Percentiles rank a stretch among this genome's conserved stretches.
Evolutionary conservation across 257 asterid genomes (phyloP).

Genomic region (Solanum raphanifolium): DNA sequence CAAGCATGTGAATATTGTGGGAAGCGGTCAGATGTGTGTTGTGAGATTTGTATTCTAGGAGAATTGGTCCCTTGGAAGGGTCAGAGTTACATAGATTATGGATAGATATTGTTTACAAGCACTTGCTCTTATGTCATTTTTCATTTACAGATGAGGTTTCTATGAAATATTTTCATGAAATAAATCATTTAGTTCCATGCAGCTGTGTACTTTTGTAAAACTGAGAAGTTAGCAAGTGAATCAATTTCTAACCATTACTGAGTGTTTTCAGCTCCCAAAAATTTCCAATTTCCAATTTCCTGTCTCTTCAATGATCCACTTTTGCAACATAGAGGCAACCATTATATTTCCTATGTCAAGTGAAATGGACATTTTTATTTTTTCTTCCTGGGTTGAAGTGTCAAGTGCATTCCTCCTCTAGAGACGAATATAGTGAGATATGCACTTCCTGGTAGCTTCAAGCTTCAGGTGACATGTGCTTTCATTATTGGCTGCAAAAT

Average conservation of each 20-base stretch:
- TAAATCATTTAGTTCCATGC: neutral
- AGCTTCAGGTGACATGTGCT: neutral
- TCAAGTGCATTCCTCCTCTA: neutral
- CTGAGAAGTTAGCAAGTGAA: neutral
- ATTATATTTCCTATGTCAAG: neutral
- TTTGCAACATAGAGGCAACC: neutral
- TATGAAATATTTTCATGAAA: neutral
- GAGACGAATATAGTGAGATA: neutral
- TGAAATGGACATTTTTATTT: neutral
- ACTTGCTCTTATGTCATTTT: neutral
- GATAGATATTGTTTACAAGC: conserved; percentile 19
- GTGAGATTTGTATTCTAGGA: conserved; percentile 19
- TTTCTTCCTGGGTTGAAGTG: neutral
- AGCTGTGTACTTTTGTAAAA: neutral
- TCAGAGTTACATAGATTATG: conserved; percentile 13
- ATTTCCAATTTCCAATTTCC: neutral
- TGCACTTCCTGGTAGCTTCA: neutral
- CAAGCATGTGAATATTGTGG: conserved; percentile 25
- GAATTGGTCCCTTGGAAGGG: conserved; percentile 20
- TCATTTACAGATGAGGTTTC: neutral
- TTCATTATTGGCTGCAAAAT: neutral
- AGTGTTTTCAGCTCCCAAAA: neutral
- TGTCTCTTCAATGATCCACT: neutral
- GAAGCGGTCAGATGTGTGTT: conserved; percentile 22
- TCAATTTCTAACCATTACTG: neutral